phyloP scores from a whole-genome alignment of 176 grass and related monocot species.

The Avena eriantha region DNA sequence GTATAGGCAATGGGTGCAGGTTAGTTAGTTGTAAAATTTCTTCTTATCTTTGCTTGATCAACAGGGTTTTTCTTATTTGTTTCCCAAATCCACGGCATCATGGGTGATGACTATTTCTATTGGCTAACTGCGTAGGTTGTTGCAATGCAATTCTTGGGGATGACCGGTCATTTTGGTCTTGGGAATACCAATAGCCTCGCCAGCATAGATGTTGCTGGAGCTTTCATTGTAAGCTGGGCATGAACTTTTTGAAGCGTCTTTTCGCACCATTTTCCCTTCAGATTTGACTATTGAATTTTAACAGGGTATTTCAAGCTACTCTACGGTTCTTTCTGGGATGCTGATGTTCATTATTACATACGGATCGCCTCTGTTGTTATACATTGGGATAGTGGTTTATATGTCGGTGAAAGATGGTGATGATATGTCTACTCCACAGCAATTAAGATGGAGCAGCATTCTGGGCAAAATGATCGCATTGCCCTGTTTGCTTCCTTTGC shows the following conservation, averaged over 20 bases:
- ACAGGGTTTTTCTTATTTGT: conserved; percentile 23
- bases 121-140: conserved; percentile 59
- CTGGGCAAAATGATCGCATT: conserved; percentile 57
- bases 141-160: conserved; percentile 74
- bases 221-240: conserved; percentile 83
- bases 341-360: conserved; percentile 94
- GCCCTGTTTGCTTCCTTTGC: conserved; percentile 74
- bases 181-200: conserved; percentile 92
- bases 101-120: conserved; percentile 30
- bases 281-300: conserved; percentile 44
- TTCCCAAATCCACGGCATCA: neutral
- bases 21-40: conserved; percentile 39
- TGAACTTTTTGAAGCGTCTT: neutral
- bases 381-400: conserved; percentile 71
- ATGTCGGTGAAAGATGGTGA: conserved; percentile 52
- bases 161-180: conserved; percentile 86
- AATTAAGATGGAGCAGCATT: conserved; percentile 50
- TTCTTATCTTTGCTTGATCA: neutral
- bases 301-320: conserved; percentile 92
- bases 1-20: conserved; percentile 78
- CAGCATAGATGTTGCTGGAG: conserved; percentile 91
- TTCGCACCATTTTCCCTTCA: neutral
- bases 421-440: conserved; percentile 32
- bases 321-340: conserved; percentile 72
- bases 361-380: conserved; percentile 66